Percentiles rank a stretch among this genome's conserved stretches.
Evolutionary conservation across 192 early-diverging fungal genomes (phyloP).

Genomic region (Coemansia sp.): DNA sequence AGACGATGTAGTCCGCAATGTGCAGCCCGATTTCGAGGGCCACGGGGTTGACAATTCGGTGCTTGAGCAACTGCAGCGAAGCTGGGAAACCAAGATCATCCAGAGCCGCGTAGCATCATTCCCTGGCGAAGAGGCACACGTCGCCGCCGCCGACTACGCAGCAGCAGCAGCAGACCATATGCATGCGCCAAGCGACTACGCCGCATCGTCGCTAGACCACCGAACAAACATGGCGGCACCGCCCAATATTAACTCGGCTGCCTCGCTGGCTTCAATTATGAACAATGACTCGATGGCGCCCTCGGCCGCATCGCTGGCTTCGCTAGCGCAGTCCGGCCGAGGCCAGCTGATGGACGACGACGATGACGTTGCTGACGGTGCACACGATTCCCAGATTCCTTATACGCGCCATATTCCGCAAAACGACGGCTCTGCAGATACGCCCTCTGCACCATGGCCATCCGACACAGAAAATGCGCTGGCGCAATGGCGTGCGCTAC

Average conservation of each 20-base stretch:
- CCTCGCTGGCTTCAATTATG: conserved; percentile 53
- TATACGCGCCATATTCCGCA: conserved; percentile 54
- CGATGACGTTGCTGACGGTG: conserved; percentile 21
- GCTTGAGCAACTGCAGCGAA: conserved; percentile 78
- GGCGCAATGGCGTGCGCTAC: conserved; percentile 28
- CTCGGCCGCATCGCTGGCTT: conserved; percentile 54
- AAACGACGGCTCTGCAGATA: conserved; percentile 60
- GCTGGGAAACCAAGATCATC: conserved; percentile 65
- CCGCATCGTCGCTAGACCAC: background rate
- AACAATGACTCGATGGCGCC: conserved; percentile 48
- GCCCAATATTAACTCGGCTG: conserved; percentile 47
- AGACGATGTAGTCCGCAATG: conserved; percentile 89
- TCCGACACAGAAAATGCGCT: conserved; percentile 14
- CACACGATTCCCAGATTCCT: conserved; percentile 12
- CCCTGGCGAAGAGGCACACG: conserved; percentile 41
- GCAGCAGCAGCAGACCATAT: conserved; percentile 8
- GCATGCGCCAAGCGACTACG: conserved; percentile 2
- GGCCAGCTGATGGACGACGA: conserved; percentile 42
- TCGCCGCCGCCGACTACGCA: conserved; percentile 3
- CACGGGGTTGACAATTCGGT: conserved; percentile 87
- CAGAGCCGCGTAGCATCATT: conserved; percentile 54
- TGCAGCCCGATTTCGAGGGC: conserved; percentile 83
- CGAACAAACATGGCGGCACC: conserved; percentile 10
- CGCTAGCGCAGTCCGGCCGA: conserved; percentile 52
- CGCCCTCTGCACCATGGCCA: background rate